phyloP scores from a whole-genome alignment of 805 yeast genomes.

The Ogataea trehalophila region DNA sequence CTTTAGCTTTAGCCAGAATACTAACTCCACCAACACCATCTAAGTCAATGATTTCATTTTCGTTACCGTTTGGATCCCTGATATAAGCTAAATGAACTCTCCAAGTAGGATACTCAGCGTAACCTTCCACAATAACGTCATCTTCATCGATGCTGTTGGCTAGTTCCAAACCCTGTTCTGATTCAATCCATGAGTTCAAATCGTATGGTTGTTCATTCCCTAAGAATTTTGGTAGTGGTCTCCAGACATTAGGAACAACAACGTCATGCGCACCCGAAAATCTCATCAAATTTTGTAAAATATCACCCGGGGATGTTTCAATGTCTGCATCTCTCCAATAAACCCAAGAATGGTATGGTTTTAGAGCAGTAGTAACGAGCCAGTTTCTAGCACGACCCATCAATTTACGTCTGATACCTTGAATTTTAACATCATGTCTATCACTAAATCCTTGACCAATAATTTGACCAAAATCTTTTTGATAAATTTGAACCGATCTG shows the following conservation, averaged over 20 bases:
- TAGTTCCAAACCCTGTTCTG: conserved; percentile 65
- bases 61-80: conserved; percentile 56
- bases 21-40: conserved; percentile 91
- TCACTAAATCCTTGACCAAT: conserved; percentile 84
- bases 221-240: conserved; percentile 90
- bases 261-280: conserved; percentile 56
- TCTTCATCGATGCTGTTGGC: conserved; percentile 67
- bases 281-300: conserved; percentile 70
- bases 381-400: conserved; percentile 89
- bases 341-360: conserved; percentile 87
- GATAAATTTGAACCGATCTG: conserved; percentile 73
- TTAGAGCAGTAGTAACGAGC: conserved; percentile 67
- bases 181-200: conserved; percentile 93
- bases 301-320: conserved; percentile 75
- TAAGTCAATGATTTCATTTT: conserved; percentile 58
- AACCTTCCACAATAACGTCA: conserved; percentile 85
- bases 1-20: conserved; percentile 66
- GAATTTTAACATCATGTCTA: conserved; percentile 80
- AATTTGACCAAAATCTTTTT: conserved; percentile 77
- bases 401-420: conserved; percentile 75
- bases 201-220: conserved; percentile 94
- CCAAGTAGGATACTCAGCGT: conserved; percentile 83
- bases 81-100: conserved; percentile 76
- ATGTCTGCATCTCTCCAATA: conserved; percentile 89
- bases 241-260: conserved; percentile 88